Evolutionary conservation across 1,284 basidiomycete genomes (phyloP), one percentile per base, ranked within the genome.

Genomic region (Puccinia horiana): DNA sequence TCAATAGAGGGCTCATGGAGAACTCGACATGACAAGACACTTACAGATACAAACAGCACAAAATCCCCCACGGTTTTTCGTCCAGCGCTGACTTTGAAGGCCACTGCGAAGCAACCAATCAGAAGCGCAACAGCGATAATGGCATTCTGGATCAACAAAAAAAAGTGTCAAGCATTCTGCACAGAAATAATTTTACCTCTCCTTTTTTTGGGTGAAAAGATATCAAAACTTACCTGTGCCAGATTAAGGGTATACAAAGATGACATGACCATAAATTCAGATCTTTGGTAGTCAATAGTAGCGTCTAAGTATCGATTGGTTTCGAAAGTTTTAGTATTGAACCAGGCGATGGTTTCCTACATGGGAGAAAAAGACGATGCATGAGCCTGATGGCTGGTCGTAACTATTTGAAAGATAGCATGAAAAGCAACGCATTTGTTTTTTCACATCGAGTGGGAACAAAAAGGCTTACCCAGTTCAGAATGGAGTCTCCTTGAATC

Each of bases 321-420:
- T 86, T 95, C 94, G 85, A 93, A 92, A 47, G 90, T 89, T 87
- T 96, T 94, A 40, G 93, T 93, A 44, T 91, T 91, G 86, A 94
- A 94, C 87, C 93, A 93, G 86, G 93, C 93, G 83, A 87, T 86
- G 23, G 86, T 86, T 83, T 87, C 86, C 83, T 85, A 85, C 76
- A 84, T 83, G 73, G 84, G 84, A 83, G 86, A 85, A 73, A 84
- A 65, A 37, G 26, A 69, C 1, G n/a, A 26, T 35, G 61, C 5
- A 47, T 54, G n/a, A 63, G 8, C 76, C 12, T 32, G 0, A 14
- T 37, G 18, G 63, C 29, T 56, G 63, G 85, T 84, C 40, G 88
- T 87, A 84, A 94, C 92, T 16, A 92, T 92, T 87, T 94, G 93
- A 85, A 94, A 92, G 87, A 94, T 94, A 89, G 84, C 87, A 84